Conservation (phyloP, 805 yeast genomes). For the Limtongozyma cylindracea region DNA sequence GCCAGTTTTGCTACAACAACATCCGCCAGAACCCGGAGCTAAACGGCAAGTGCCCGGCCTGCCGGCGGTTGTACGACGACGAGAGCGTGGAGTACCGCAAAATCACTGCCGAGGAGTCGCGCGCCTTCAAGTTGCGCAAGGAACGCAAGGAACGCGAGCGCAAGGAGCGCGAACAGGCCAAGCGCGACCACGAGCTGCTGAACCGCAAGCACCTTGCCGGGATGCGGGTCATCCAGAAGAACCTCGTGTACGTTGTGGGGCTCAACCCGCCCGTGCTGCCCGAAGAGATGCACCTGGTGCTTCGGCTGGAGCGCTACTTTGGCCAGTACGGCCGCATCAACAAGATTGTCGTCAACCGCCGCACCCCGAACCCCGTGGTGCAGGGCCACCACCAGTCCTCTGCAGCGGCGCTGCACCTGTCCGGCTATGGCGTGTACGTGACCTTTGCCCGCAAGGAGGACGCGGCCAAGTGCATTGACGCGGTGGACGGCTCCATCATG, state of each 20-base stretch:
- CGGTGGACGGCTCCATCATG: conserved; percentile 77
- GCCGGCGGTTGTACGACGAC: conserved; percentile 86
- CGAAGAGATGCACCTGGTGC: conserved; percentile 58
- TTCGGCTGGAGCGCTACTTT: conserved; percentile 79
- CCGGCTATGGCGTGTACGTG: conserved; percentile 88
- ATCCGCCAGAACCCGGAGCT: conserved; percentile 88
- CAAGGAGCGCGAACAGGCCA: conserved; percentile 75
- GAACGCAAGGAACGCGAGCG: conserved; percentile 61
- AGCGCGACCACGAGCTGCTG: conserved; percentile 70
- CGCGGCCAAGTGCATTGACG: conserved; percentile 80
- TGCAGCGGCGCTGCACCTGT: conserved; percentile 12
- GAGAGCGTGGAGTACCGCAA: conserved; percentile 73
- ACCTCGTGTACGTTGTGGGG: conserved; percentile 89
- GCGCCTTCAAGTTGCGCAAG: conserved; percentile 54
- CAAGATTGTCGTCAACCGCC: conserved; percentile 79
- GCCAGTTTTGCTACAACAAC: conserved; percentile 95
- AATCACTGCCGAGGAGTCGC: conserved; percentile 70
- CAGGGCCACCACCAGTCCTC: conserved; percentile 8
- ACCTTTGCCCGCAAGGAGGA: conserved; percentile 87
- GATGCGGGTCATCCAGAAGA: conserved; percentile 95
- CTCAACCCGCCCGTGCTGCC: conserved; percentile 67
- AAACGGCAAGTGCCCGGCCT: conserved; percentile 93
- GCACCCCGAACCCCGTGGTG: too few species aligned
- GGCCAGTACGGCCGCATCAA: conserved; percentile 96
- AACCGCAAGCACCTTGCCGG: conserved; percentile 82